Conservation (phyloP, 495 filamentous ascomycete species). For the Hypoxylon intermedium region DNA sequence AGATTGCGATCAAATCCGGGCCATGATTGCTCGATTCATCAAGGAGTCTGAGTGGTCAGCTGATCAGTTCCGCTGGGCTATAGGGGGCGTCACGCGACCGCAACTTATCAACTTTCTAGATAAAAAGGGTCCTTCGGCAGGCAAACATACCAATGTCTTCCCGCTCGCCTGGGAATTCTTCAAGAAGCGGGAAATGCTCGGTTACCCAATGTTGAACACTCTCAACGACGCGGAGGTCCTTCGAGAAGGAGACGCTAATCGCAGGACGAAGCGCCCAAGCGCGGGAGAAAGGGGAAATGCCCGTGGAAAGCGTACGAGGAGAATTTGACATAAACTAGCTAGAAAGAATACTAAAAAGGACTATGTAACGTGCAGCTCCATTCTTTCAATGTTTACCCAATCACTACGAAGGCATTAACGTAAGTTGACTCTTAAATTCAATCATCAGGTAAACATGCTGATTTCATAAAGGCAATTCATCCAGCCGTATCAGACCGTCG, state of each 20-base stretch:
- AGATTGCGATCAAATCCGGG: conserved; percentile 33
- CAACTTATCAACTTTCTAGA: conserved; percentile 18
- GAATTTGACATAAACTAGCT: not conserved
- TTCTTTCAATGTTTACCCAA: too few relatives aligned
- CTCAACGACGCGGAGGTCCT: not conserved
- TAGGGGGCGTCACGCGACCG: conserved; percentile 6
- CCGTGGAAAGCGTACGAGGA: conserved; percentile 10
- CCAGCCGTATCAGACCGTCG: too few relatives aligned
- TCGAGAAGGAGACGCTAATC: conserved; percentile 2
- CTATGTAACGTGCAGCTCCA: not conserved
- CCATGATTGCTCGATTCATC: conserved; percentile 25
- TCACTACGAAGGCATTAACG: too few relatives aligned
- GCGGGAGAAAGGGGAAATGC: not conserved
- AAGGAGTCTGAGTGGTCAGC: conserved; percentile 16
- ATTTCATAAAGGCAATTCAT: too few relatives aligned
- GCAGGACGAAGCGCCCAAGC: conserved; percentile 9
- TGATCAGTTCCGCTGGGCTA: conserved; percentile 19
- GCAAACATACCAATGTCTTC: conserved; percentile 1
- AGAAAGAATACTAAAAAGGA: not conserved
- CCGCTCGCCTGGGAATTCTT: conserved; percentile 33
- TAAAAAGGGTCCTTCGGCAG: conserved; percentile 10
- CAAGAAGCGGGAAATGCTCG: conserved; percentile 30
- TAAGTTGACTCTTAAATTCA: too few relatives aligned
- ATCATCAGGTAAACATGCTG: too few relatives aligned
- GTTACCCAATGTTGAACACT: not conserved